These are phyloP conservation scores for Tuber umbilicatum DNA, from an alignment of 495 filamentous ascomycete genomes.

Conservation along the genomic window DNA sequence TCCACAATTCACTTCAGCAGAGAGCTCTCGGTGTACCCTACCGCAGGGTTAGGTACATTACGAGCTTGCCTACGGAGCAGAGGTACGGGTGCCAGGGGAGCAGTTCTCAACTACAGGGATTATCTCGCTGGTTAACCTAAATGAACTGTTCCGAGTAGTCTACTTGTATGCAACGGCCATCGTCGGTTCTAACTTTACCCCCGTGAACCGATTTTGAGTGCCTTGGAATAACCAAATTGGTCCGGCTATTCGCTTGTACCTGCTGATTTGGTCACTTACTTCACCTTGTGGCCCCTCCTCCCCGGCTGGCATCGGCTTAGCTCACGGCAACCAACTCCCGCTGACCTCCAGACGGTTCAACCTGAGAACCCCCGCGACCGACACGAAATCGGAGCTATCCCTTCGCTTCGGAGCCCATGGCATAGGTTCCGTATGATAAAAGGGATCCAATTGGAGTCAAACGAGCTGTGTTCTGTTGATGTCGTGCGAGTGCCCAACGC, in stretches of 20 bases:
- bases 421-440: background rate
- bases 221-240: background rate
- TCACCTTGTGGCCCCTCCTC: background rate
- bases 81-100: background rate
- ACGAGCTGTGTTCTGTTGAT: background rate
- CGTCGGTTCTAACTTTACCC: background rate
- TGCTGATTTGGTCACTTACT: background rate
- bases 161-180: background rate
- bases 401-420: background rate
- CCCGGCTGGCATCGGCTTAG: background rate
- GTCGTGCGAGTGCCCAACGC: background rate
- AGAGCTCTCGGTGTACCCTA: background rate
- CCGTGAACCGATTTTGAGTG: background rate
- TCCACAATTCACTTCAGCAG: background rate
- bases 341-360: background rate
- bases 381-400: background rate
- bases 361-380: background rate
- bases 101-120: too few species aligned
- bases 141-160: too few species aligned
- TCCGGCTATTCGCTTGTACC: background rate
- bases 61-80: background rate
- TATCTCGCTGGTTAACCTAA: too few species aligned
- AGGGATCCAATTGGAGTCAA: background rate
- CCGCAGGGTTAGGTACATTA: background rate
- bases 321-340: background rate